Evolutionary conservation across 768 basidiomycete species (phyloP), one percentile per base, ranked within the genome.

Genomic region (Mycena polygramma): DNA sequence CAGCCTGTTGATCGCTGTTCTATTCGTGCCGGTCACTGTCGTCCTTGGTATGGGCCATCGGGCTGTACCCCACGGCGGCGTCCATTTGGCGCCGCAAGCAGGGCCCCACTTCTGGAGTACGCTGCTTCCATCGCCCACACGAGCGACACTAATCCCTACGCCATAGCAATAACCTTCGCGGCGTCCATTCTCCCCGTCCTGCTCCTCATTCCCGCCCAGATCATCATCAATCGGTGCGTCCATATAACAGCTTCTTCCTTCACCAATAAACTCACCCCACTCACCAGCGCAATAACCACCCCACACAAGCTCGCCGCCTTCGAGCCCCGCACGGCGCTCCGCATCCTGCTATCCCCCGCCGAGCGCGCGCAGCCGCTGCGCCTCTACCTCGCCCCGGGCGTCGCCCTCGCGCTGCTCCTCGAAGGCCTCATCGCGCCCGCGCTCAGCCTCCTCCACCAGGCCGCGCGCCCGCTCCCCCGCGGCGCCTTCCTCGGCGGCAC

Each of bases 371-470:
- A 54, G 36, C 69, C 69, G 9, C 51, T 57, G 13, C 58, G 63
- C 22, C 69, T 71, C 22, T 71, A 71, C 57, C 51, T 57, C 24
- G 30, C 64, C 19, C 69, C 69, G 2, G 69, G 69, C 35, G 69
- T 71, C 52, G 64, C 59, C 1, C 24, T 57, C 36, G 58, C 52
- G 10, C 2, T 13, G 10, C 1, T 62, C 48, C 15, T 66, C 39
- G 13, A 19, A 13, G 51, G 4, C n/a, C 30, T 70, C 63, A 22
- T 70, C 43, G n/a, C 8, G 0, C 20, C 59, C 24, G 30, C n/a
- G 1, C 2, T 17, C 51, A 20, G 61, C 41, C 11, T 61, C 22
- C 20, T 20, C 15, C 17, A 39, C 4, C 2, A 49, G 35, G 24
- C 57, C 30, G 19, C 2, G 55, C 24, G 20, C 4, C 4, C 51